Evolutionary conservation across 345 rosid genomes (phyloP).

Genomic region (Clarkia xantiana): DNA sequence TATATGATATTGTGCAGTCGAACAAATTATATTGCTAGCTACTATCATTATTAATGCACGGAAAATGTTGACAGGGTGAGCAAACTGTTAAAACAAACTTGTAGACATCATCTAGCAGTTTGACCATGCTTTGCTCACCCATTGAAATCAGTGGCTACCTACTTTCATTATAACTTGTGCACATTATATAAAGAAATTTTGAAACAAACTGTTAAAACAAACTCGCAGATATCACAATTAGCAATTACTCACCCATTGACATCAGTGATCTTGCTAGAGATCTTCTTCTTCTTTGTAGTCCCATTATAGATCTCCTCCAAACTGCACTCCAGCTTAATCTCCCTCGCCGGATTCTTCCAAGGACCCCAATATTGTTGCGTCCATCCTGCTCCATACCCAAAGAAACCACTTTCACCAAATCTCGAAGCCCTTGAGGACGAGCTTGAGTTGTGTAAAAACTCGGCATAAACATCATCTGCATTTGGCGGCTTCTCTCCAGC

Average conservation of each 20-base stretch:
- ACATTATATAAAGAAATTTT: too few species aligned
- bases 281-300: slow-evolving; percentile 71
- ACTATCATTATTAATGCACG: too few species aligned
- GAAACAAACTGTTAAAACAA: too few species aligned
- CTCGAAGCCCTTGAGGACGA: slow-evolving; percentile 42
- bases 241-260: slow-evolving; percentile 41
- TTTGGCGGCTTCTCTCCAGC: slow-evolving; percentile 55
- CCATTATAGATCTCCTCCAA: slow-evolving; percentile 78
- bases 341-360: slow-evolving; percentile 49
- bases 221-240: background rate
- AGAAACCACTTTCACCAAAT: slow-evolving; percentile 46
- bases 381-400: slow-evolving; percentile 7
- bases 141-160: too few species aligned
- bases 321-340: slow-evolving; percentile 43
- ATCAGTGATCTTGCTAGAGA: slow-evolving; percentile 64
- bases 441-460: slow-evolving; percentile 52
- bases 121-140: too few species aligned
- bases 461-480: slow-evolving; percentile 59
- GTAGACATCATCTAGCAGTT: too few species aligned
- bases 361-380: too few species aligned
- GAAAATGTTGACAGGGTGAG: too few species aligned
- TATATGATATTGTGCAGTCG: too few species aligned
- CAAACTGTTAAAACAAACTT: too few species aligned
- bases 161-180: too few species aligned
- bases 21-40: too few species aligned